Percentiles rank a stretch among this genome's conserved stretches.
Evolutionary conservation across 2,329 filamentous ascomycete species (phyloP).

Genomic region (Diaporthe capsici): DNA sequence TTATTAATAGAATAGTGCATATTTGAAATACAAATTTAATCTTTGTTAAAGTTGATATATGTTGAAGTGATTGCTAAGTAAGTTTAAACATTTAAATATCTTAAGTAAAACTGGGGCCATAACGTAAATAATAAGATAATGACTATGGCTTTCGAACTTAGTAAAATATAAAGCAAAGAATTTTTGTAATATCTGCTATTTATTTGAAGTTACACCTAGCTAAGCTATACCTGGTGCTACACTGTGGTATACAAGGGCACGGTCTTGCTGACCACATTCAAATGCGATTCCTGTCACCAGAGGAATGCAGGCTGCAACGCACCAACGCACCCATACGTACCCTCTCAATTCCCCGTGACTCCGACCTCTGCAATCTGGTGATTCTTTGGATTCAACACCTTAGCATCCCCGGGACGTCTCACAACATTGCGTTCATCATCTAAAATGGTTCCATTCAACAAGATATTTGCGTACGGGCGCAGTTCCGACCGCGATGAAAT

Average conservation of each 20-base stretch:
- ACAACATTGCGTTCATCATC: neutral
- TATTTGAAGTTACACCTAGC: too few species aligned
- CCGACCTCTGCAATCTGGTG: neutral
- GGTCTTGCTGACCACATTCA: neutral
- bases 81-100: neutral
- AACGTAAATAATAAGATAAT: neutral
- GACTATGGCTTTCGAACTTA: fast-evolving
- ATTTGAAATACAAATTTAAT: neutral
- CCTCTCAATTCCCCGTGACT: neutral
- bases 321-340: too few species aligned
- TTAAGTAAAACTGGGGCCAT: neutral
- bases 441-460: neutral
- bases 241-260: neutral
- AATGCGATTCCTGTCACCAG: neutral
- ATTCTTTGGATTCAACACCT: neutral
- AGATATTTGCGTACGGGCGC: conserved; percentile 2
- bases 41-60: too few species aligned
- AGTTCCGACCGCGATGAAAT: conserved; percentile 18
- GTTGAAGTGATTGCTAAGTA: neutral
- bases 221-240: neutral
- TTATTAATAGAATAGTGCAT: too few species aligned
- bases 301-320: too few species aligned
- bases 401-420: neutral
- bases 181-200: neutral
- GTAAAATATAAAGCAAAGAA: neutral